phyloP scores from a whole-genome alignment of 148 eudicot species.

The Cornus florida region DNA sequence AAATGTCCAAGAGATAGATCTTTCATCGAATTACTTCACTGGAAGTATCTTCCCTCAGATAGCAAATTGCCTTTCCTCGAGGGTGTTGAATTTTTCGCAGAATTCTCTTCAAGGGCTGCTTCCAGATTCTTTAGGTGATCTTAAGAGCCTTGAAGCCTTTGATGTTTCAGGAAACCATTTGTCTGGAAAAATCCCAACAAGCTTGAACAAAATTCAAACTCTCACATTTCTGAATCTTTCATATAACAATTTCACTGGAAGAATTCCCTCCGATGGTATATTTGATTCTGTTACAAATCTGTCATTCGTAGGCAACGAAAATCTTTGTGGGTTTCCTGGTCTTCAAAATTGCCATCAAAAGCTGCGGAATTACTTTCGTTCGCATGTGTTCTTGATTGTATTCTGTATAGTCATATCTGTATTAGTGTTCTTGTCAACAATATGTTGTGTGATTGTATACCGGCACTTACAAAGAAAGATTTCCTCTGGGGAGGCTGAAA shows the following conservation, averaged over 20 bases:
- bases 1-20: conserved; percentile 34
- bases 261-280: conserved; percentile 31
- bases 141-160: conserved; percentile 24
- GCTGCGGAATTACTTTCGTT: conserved; percentile 13
- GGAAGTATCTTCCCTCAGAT: conserved; percentile 23
- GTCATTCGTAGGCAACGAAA: conserved; percentile 26
- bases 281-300: conserved; percentile 20
- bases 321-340: conserved; percentile 30
- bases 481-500: conserved; percentile 3
- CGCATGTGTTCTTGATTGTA: conserved; percentile 10
- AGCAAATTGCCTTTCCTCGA: conserved; percentile 28
- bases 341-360: conserved; percentile 24
- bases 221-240: conserved; percentile 36
- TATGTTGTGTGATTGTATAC: conserved; percentile 28
- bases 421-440: conserved; percentile 10
- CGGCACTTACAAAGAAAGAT: conserved; percentile 7
- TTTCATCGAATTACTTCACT: conserved; percentile 32
- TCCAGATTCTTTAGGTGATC: conserved; percentile 30
- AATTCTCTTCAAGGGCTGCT: conserved; percentile 32
- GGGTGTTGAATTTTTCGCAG: conserved; percentile 27
- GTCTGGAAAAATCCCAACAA: conserved; percentile 32
- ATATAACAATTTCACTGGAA: conserved; percentile 31
- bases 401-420: conserved; percentile 24
- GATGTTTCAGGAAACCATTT: conserved; percentile 32
- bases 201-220: conserved; percentile 10